A percentile compares a stretch with the other conserved stretches of the same genome.
phyloP scores from a whole-genome alignment of 2,329 filamentous ascomycete genomes.

The Paramyrothecium sp. region DNA sequence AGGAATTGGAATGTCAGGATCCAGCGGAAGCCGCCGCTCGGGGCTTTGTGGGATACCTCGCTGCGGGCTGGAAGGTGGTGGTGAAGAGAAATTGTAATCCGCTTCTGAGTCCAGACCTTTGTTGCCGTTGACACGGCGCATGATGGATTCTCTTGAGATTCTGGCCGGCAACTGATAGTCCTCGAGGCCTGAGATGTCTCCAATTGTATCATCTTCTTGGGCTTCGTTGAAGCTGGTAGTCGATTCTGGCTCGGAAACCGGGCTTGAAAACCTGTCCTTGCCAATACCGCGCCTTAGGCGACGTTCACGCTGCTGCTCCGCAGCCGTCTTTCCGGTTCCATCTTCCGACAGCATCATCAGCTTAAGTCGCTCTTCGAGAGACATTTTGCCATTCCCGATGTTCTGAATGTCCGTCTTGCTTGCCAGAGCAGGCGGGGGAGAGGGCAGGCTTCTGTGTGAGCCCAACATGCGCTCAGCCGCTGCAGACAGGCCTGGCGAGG shows the following conservation, averaged over 20 bases:
- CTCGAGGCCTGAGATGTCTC: conserved; percentile 57
- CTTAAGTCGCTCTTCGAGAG: conserved; percentile 80
- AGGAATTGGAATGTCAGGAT: conserved; percentile 88
- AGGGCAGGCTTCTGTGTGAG: conserved; percentile 67
- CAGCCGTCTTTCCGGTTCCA: conserved; percentile 53
- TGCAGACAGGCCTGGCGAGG: conserved; percentile 64
- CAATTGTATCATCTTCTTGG: conserved; percentile 58
- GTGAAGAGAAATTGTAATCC: conserved; percentile 64
- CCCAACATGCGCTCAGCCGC: conserved; percentile 70
- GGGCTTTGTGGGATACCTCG: conserved; percentile 46
- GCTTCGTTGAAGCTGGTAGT: conserved; percentile 26
- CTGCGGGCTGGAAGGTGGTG: conserved; percentile 57
- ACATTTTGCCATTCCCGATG: conserved; percentile 73
- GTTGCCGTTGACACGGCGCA: conserved; percentile 78
- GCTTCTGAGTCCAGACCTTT: conserved; percentile 55
- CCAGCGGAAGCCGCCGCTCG: conserved; percentile 58
- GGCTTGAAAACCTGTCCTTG: conserved; percentile 49
- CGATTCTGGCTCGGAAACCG: conserved; percentile 35
- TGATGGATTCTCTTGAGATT: conserved; percentile 91
- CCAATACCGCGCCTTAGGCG: conserved; percentile 62
- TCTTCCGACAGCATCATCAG: conserved; percentile 85
- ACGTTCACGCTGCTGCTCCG: conserved; percentile 66
- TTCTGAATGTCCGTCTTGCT: conserved; percentile 78
- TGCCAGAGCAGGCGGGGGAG: conserved; percentile 65
- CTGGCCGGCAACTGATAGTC: conserved; percentile 69